Percentiles rank a stretch among this genome's conserved stretches.
Evolutionary conservation across 73 alveolate species (phyloP).

Genomic region (Paramecium primaurelia): DNA sequence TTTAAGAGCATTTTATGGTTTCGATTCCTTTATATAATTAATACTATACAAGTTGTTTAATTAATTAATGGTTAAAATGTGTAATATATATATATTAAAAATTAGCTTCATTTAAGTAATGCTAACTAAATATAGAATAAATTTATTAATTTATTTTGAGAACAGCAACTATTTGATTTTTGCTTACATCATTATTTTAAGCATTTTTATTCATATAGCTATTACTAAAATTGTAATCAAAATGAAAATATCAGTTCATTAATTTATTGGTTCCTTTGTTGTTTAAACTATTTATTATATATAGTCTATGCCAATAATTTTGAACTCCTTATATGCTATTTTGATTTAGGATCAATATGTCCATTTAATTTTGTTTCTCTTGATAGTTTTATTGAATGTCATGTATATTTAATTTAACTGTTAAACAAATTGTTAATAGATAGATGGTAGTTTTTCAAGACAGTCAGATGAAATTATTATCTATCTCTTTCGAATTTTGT

Average conservation of each 20-base stretch:
- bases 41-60: neutral
- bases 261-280: neutral
- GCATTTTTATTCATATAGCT: neutral
- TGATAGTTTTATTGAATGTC: neutral
- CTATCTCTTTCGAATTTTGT: neutral
- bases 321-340: neutral
- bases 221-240: neutral
- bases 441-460: neutral
- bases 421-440: neutral
- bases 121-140: neutral
- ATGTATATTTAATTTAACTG: neutral
- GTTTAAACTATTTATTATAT: neutral
- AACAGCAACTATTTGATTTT: neutral
- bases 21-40: neutral
- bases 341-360: neutral
- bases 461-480: neutral
- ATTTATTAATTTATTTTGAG: neutral
- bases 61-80: neutral
- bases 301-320: neutral
- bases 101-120: neutral
- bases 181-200: neutral
- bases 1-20: neutral
- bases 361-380: neutral
- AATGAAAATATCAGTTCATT: neutral
- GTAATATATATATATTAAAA: neutral